Evolutionary conservation across 169 alveolate genomes (phyloP), one percentile per base, ranked within the genome.

Genomic region (Eimeria zaria): DNA sequence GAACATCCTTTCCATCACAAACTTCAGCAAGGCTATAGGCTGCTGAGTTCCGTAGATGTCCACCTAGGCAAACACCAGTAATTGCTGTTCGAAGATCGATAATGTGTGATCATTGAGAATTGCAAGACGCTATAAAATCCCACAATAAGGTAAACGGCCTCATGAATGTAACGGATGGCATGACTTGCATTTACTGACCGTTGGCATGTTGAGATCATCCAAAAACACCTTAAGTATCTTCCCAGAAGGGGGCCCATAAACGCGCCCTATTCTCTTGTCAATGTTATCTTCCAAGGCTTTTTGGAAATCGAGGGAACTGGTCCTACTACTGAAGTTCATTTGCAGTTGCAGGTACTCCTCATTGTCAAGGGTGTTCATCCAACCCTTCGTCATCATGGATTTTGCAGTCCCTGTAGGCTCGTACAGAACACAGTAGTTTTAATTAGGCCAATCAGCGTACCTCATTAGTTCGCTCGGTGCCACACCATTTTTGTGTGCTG

Each of bases 191-290:
- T n/a, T n/a, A n/a, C n/a, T n/a, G n/a, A n/a, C n/a, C n/a, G n/a
- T n/a, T 36, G 99, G 99, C 99, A 99, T 99, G 78, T 99, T 97
- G 98, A 99, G 97, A 97, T 99, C 99, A 98, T 99, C 99, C 91
- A 99, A 97, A 97, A 99, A 99, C 58, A 99, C 98, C 83, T 99
- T 98, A 97, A 99, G 97, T 89, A 97, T 97, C 94, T 99, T 99
- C 90, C 98, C 98, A 44, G 98, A 98, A 55, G 99, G 99, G 6
- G 99, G 99, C 67, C 98, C 99, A 97, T 97, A 99, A n/a, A n/a
- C n/a, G n/a, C n/a, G n/a, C n/a, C n/a, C n/a, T n/a, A n/a, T n/a
- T n/a, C n/a, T n/a, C 98, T 95, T 98, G 94, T 97, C 98, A 95
- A 97, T 93, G 88, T 96, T 91, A 83, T 95, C 91, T 95, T 98